Conservation (phyloP, 1,284 basidiomycete genomes). For the Cerrena zonata region DNA sequence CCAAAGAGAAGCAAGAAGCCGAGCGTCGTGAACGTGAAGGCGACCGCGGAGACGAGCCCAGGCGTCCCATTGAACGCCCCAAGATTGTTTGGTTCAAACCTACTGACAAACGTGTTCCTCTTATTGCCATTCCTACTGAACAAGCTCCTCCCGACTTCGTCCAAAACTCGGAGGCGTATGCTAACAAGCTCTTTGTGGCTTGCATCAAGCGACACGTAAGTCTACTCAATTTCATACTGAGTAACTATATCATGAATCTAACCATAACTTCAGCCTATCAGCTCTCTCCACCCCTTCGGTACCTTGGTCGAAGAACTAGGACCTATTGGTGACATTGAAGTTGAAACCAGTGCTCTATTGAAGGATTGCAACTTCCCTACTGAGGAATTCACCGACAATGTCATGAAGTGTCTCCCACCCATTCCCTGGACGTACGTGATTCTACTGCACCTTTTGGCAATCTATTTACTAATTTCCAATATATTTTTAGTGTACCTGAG, state of each 20-base stretch:
- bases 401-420: conserved; percentile 93
- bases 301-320: conserved; percentile 97
- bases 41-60: conserved; percentile 77
- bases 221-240: conserved; percentile 14
- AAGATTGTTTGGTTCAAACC: conserved; percentile 99
- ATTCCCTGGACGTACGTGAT: conserved; percentile 81
- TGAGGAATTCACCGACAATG: conserved; percentile 87
- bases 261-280: conserved; percentile 83
- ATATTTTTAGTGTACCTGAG: conserved; percentile 71
- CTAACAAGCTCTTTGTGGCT: conserved; percentile 89
- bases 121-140: conserved; percentile 99
- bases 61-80: conserved; percentile 80
- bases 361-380: conserved; percentile 98
- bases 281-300: conserved; percentile 97
- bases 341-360: conserved; percentile 93
- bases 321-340: conserved; percentile 95
- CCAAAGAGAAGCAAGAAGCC: conserved; percentile 98
- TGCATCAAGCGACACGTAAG: conserved; percentile 94
- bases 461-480: conserved; percentile 4
- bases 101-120: conserved; percentile 96
- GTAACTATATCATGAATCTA: conserved; percentile 11
- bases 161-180: conserved; percentile 87
- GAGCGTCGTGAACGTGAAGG: conserved; percentile 95
- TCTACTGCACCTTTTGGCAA: conserved; percentile 2
- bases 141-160: conserved; percentile 97